Base-by-base conservation (phyloP, 2,329 filamentous ascomycete genomes). In the Phyllosticta capitalensis region DNA sequence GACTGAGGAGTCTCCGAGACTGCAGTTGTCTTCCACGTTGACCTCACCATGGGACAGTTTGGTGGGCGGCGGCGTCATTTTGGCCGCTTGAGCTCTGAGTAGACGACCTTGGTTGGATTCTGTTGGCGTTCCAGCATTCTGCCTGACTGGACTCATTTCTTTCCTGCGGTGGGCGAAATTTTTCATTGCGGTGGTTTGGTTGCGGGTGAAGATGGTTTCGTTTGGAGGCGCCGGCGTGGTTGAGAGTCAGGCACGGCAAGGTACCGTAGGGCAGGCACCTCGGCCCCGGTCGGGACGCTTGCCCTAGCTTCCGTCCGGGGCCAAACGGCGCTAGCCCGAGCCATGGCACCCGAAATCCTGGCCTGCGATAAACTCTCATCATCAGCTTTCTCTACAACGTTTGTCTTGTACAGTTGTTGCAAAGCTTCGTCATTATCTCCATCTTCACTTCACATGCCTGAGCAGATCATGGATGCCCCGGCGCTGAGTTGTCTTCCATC, bases 391-490 rank as follows among this genome's bases (percentile, higher is more conserved):
- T n/a, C n/a, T n/a, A n/a, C n/a, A n/a, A n/a, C n/a, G n/a, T n/a
- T n/a, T n/a, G n/a, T n/a, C n/a, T n/a, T n/a, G n/a, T n/a, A n/a
- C n/a, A n/a, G 51, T 50, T 55, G n/a, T 19, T 20, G 20, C 49
- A 9, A 5, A n/a, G n/a, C n/a, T n/a, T n/a, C n/a, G n/a, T n/a
- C 49, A 9, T 51, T 19, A 51, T 21, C 6, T 20, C 10, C 22
- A 60, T 5, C 26, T 48, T 26, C 51, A n/a, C 19, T 22, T 26
- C 21, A 12, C 33, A n/a, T 48, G 19, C 53, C 17, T 33, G 58
- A 61, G 63, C 69, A 52, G 19, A 45, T 33, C 30, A 10, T 62
- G 21, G 30, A 38, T 1, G 12, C 30, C 10, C 17, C 30, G 10
- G 17, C 12, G 30, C 9, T 38, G 9, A 9, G 12, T 38, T 38